Base-by-base conservation (phyloP, 352 stramenopile genomes). In the Phytophthora vignae region DNA sequence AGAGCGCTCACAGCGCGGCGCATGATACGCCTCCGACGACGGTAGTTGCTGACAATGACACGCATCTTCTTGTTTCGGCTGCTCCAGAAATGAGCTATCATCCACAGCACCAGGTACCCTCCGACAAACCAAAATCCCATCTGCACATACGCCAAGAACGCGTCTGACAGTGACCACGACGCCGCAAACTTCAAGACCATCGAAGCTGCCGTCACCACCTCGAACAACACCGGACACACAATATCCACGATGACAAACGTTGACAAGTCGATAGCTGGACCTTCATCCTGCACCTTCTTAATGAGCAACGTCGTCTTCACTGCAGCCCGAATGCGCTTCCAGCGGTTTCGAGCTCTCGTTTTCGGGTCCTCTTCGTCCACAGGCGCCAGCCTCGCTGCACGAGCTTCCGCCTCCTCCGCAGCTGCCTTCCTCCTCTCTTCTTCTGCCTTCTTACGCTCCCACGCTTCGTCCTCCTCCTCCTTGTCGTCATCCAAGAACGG, bases 41-140 rank as follows among this genome's bases (percentile, higher is more conserved):
- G 85, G 67, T 95, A 95, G 44, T 91, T 91, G 67, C 83, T 91
- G 15, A 95, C 86, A 31, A 93, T 78, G 15, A 79, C 62, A 27
- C 87, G 87, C 87, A 95, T 93, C 70, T 91, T 87, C 36, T 53
- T 74, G 69, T 95, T 95, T 33, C 87, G 83, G 21, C 81, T 91
- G 74, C 85, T 93, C 84, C 85, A 95, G 66, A 91, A 95, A 64
- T 95, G 87, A 33, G 78, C 77, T 46, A 84, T 73, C 69, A 93
- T 90, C 87, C 85, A 95, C 1, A 93, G 44, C 19, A 79, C 52
- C 17, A 95, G 66, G 62, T 95, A 95, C 9, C 59, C 71, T n/a
- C 67, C 73, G 14, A 91, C 70, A 64, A 69, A 69, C 69, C 79
- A 93, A 53, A 93, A 92, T 6, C 87, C 87, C 64, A 82, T 87